Base-by-base conservation (phyloP, 169 alveolate genomes). In the Cryptosporidium sp. region DNA sequence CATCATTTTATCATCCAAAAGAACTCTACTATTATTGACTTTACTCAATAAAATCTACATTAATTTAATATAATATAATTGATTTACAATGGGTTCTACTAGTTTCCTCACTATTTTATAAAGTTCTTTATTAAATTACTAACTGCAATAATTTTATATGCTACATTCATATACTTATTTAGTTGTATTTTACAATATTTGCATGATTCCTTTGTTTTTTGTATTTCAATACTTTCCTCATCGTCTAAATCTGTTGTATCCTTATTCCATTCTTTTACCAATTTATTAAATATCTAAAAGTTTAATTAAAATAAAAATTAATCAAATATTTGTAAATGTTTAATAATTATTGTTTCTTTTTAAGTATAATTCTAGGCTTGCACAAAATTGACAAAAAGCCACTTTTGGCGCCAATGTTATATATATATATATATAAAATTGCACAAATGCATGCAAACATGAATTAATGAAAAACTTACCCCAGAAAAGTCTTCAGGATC, bases 401-500 rank as follows among this genome's bases (percentile, higher is more conserved):
- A 21, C 10, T 60, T 60, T 60, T 60, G 69, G 69, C 69, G 69
- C 16, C 42, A 58, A n/a, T 58, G 53, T 1, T 6, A 45, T 14
- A 14, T 14, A 48, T 0, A 42, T 31, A 31, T 31, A 1, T 1
- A 42, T 42, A 42, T 37, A 9, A 1, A 42, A 42, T 9, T 48
- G 56, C 56, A 48, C 3, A 53, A 16, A 9, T 56, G 35, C 35
- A 56, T 56, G 37, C 67, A 56, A 56, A 56, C 67, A 39, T 23
- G 35, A 53, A 45, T 8, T 0, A 21, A 31, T 26, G 26, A 31
- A 23, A 29, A 80, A 80, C 89, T 80, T 80, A 80, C 89, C 37
- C 23, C 42, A 62, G 61, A n/a, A 44, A 80, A 80, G 31, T 80
- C 89, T 65, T 80, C 89, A 12, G 89, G 89, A 31, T 80, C 89